Percentiles rank a stretch among this genome's conserved stretches.
Conservation (phyloP, 192 early-diverging fungal genomes). For the Backusella psychrophila region DNA sequence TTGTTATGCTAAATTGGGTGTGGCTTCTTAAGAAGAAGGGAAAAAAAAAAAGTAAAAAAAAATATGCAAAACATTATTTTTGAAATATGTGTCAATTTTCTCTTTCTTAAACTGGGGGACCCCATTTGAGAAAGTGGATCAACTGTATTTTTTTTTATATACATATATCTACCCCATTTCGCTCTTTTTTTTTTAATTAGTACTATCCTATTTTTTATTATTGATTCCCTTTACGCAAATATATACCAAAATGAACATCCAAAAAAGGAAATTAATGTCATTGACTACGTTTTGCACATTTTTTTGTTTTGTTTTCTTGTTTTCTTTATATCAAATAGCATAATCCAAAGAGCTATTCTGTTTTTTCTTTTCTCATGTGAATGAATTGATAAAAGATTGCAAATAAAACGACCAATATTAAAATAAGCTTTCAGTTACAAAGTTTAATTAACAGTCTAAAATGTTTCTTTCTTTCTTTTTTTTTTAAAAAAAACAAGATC, state of each 20-base stretch:
- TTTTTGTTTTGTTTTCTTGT: not conserved
- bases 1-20: constrained; percentile 35
- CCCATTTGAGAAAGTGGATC: too few species aligned
- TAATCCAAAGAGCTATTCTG: not conserved
- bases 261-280: constrained; percentile 3
- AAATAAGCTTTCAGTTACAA: not conserved
- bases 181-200: not conserved
- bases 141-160: not conserved
- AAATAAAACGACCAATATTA: too few species aligned
- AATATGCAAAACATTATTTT: not conserved
- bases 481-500: not conserved
- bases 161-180: not conserved
- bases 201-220: not conserved
- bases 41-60: not conserved
- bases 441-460: not conserved
- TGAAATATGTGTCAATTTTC: not conserved
- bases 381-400: not conserved
- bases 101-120: not conserved
- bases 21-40: not conserved
- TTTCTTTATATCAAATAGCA: not conserved
- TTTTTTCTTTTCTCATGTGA: not conserved
- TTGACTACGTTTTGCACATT: not conserved
- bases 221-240: not conserved
- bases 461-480: too few species aligned
- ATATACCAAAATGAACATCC: constrained; percentile 1